Percentiles rank a stretch among this genome's conserved stretches.
phyloP scores from a whole-genome alignment of 106 monocot genomes.

The Iris macrosiphon region DNA sequence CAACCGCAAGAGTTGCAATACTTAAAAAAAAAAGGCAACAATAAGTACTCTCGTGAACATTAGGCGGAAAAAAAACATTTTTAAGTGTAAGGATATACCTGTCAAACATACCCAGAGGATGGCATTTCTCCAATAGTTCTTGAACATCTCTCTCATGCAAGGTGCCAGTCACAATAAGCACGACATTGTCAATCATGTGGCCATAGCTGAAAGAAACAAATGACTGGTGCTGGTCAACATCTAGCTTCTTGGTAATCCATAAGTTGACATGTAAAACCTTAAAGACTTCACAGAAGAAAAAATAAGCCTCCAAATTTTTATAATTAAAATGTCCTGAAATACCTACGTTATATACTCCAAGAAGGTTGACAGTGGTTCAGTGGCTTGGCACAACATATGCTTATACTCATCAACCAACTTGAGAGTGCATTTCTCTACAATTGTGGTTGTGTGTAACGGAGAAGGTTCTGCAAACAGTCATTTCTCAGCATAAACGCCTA shows the following conservation, averaged over 20 bases:
- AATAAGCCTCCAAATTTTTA: not conserved
- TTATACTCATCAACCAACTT: constrained; percentile 94
- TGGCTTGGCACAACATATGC: constrained; percentile 95
- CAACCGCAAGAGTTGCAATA: constrained; percentile 90
- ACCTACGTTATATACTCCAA: constrained; percentile 84
- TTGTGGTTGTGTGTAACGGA: constrained; percentile 91
- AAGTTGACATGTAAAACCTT: not conserved
- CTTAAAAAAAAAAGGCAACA: constrained; percentile 28
- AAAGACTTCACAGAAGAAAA: not conserved
- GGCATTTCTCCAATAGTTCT: constrained; percentile 93
- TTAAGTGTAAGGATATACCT: constrained; percentile 43
- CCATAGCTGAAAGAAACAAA: constrained; percentile 58
- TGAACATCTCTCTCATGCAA: constrained; percentile 99
- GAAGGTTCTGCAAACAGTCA: constrained; percentile 70
- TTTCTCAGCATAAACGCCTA: not conserved
- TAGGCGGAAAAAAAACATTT: not conserved
- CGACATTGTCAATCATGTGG: constrained; percentile 99
- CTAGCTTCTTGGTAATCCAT: not conserved
- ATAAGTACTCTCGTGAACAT: not conserved
- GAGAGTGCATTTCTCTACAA: constrained; percentile 96
- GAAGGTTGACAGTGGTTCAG: constrained; percentile 85
- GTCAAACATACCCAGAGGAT: constrained; percentile 99
- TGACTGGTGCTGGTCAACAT: no score
- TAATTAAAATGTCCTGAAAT: not conserved
- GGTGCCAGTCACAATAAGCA: constrained; percentile 96